phyloP scores from a whole-genome alignment of 2,329 filamentous ascomycete genomes.

The Aspergillus novofumigatus region DNA sequence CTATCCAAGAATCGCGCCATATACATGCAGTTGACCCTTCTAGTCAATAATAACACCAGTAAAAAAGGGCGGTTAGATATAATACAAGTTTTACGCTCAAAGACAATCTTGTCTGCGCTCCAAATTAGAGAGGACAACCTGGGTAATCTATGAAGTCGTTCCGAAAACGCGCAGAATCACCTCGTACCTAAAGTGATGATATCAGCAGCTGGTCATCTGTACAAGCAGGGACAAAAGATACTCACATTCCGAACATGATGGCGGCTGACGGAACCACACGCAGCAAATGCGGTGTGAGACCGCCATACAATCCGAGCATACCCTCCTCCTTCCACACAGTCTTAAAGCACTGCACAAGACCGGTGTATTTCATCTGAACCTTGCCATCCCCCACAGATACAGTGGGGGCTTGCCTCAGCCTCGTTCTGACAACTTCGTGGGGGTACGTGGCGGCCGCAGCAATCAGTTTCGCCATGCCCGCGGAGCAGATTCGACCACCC shows the following conservation, averaged over 20 bases:
- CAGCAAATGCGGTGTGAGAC: conserved; percentile 85
- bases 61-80: neutral
- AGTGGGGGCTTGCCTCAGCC: conserved; percentile 82
- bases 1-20: neutral
- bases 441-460: conserved; percentile 85
- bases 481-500: conserved; percentile 75
- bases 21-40: conserved; percentile 1
- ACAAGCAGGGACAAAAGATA: conserved; percentile 2
- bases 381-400: conserved; percentile 60
- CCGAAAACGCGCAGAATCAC: conserved; percentile 31
- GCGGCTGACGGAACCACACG: conserved; percentile 86
- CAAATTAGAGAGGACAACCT: neutral
- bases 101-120: neutral
- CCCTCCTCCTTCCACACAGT: conserved; percentile 86
- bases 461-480: conserved; percentile 72
- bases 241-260: conserved; percentile 92
- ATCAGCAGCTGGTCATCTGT: conserved; percentile 28
- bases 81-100: conserved; percentile 1
- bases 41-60: neutral
- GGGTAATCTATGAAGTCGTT: conserved; percentile 26
- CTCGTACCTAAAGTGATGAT: conserved; percentile 28
- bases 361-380: conserved; percentile 78
- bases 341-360: conserved; percentile 82
- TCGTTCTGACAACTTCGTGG: conserved; percentile 83
- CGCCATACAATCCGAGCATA: conserved; percentile 79